Percentiles rank a stretch among this genome's conserved stretches.
These are phyloP conservation scores for Zoysia pacifica DNA, from an alignment of 176 grass and related monocot species.

Conservation along the genomic window DNA sequence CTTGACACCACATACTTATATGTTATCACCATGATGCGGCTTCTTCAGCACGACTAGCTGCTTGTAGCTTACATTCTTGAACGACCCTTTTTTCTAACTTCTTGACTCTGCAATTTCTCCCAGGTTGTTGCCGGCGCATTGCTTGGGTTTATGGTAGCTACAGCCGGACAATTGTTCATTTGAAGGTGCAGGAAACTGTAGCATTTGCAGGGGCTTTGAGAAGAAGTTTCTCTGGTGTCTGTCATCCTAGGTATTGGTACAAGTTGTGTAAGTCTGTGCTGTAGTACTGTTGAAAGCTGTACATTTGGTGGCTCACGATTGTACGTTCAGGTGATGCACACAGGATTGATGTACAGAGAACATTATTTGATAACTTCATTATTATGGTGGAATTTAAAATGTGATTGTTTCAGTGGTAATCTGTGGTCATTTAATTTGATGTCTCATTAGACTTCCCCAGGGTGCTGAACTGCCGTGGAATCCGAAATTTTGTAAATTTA, in stretches of 20 bases:
- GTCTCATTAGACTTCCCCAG: too few species aligned
- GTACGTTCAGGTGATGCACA: slow-evolving; percentile 40
- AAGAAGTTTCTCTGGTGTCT: slow-evolving; percentile 56
- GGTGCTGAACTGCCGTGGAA: not conserved
- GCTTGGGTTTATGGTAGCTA: slow-evolving; percentile 64
- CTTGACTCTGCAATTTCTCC: slow-evolving; percentile 27
- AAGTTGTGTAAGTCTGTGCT: slow-evolving; percentile 26
- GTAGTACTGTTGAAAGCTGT: slow-evolving; percentile 41
- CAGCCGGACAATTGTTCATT: slow-evolving; percentile 49
- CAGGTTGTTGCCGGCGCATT: slow-evolving; percentile 66
- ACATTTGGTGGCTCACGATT: slow-evolving; percentile 45
- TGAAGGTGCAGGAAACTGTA: slow-evolving; percentile 44
- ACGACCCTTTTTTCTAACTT: slow-evolving; percentile 28
- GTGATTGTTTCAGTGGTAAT: not conserved
- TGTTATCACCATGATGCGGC: slow-evolving; percentile 30
- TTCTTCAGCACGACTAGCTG: slow-evolving; percentile 2
- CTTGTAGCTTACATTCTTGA: slow-evolving; percentile 19
- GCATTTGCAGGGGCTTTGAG: slow-evolving; percentile 35
- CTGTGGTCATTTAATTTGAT: not conserved
- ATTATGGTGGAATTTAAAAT: slow-evolving; percentile 35
- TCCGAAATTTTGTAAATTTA: not conserved
- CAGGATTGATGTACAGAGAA: slow-evolving; percentile 59
- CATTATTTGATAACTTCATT: slow-evolving; percentile 48
- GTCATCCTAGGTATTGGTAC: slow-evolving; percentile 40
- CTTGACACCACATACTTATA: slow-evolving; percentile 18